Percentiles rank a stretch among this genome's conserved stretches.
phyloP scores from a whole-genome alignment of 139 green algal species.

The Spirogloea muscicola region DNA sequence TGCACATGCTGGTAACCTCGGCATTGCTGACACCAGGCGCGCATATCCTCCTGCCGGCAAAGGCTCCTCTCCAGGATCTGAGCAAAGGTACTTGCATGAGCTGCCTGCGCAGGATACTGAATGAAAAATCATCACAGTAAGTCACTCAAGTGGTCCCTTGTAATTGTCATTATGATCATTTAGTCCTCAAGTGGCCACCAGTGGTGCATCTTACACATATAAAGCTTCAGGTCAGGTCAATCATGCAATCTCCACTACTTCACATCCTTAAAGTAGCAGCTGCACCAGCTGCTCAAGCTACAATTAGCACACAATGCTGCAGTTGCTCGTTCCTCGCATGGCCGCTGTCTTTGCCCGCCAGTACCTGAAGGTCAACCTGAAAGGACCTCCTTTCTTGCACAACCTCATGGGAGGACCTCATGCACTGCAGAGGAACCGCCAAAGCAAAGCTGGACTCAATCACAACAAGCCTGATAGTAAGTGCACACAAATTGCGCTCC shows the following conservation, averaged over 20 bases:
- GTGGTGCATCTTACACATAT: too few relatives aligned
- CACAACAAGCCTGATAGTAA: neutral
- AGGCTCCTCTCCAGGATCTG: constrained; percentile 57
- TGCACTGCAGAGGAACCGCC: constrained; percentile 18
- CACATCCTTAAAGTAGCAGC: too few relatives aligned
- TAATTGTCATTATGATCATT: too few relatives aligned
- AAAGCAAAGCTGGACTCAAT: neutral
- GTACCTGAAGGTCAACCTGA: constrained; percentile 37
- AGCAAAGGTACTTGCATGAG: constrained; percentile 18
- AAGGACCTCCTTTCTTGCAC: constrained; percentile 2
- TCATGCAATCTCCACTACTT: too few relatives aligned
- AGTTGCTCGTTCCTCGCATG: neutral
- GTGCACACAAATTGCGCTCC: neutral
- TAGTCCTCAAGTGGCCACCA: too few relatives aligned
- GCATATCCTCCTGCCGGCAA: constrained; percentile 52
- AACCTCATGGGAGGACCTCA: constrained; percentile 13
- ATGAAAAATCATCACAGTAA: neutral
- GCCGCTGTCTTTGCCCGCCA: neutral
- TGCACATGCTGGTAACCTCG: constrained; percentile 68
- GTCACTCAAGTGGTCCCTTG: neutral
- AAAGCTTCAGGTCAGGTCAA: too few relatives aligned
- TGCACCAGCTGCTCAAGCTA: neutral
- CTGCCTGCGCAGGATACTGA: constrained; percentile 22
- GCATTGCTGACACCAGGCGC: constrained; percentile 78
- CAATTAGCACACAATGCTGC: neutral